phyloP scores from a whole-genome alignment of 2,329 filamentous ascomycete genomes.

The Paraphoma sp. region DNA sequence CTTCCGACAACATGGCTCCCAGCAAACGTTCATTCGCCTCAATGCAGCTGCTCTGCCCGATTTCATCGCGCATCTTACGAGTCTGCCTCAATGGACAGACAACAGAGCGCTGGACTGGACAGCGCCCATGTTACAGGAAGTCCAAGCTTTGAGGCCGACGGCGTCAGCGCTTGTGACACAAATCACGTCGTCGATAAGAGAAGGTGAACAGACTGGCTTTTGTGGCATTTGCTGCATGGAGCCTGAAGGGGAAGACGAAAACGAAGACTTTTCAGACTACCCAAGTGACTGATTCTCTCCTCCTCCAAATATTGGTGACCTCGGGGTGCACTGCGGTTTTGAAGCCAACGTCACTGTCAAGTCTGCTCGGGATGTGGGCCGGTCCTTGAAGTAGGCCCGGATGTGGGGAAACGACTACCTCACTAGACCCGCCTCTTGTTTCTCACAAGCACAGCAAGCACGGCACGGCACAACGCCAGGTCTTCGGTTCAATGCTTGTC shows the following conservation, averaged over 20 bases:
- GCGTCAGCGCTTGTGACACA: constrained; percentile 13
- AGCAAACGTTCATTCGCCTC: constrained; percentile 13
- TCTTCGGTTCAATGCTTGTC: background rate
- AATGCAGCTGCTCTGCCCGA: constrained; percentile 10
- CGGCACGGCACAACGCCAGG: background rate
- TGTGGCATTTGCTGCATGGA: constrained; percentile 26
- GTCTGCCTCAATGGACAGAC: constrained; percentile 6
- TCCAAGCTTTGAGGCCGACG: constrained; percentile 12
- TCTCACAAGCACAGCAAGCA: background rate
- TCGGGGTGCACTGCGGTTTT: too few relatives aligned
- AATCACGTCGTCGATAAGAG: constrained; percentile 9
- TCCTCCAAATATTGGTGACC: background rate
- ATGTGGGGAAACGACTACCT: background rate
- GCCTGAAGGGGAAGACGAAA: constrained; percentile 10
- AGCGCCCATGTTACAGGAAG: constrained; percentile 12
- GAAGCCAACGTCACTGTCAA: too few relatives aligned
- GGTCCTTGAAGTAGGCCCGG: background rate
- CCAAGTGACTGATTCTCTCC: background rate
- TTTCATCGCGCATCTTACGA: constrained; percentile 8
- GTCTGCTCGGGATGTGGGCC: background rate
- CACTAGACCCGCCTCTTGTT: too few relatives aligned
- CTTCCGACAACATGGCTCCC: constrained; percentile 8
- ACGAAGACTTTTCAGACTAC: constrained; percentile 3
- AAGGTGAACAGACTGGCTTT: constrained; percentile 8
- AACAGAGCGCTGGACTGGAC: constrained; percentile 14